Evolutionary conservation across 148 eudicot species (phyloP).

Genomic region (Hydrangea macrophylla): DNA sequence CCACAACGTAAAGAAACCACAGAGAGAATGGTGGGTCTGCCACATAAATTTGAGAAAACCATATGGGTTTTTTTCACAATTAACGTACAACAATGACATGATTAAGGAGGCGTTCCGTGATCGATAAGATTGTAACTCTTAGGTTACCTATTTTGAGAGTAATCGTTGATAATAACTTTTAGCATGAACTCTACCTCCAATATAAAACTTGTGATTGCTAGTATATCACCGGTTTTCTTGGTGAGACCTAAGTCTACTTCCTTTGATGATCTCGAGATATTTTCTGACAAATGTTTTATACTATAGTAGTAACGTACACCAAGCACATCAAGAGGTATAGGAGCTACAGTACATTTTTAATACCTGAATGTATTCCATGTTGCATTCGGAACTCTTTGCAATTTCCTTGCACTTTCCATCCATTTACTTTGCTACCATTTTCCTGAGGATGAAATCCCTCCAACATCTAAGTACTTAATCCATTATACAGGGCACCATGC

Average conservation of each 20-base stretch:
- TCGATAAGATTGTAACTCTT: too few relatives aligned
- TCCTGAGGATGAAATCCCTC: slow-evolving; percentile 24
- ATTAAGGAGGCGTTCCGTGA: background rate
- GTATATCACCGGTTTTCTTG: too few relatives aligned
- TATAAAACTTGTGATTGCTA: too few relatives aligned
- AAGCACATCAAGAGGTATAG: background rate
- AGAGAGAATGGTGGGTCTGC: background rate
- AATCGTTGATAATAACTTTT: too few relatives aligned
- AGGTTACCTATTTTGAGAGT: too few relatives aligned
- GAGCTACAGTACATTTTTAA: background rate
- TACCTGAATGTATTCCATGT: slow-evolving; percentile 64
- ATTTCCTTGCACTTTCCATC: slow-evolving; percentile 51
- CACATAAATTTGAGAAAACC: background rate
- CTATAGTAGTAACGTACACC: too few relatives aligned
- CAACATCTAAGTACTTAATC: background rate
- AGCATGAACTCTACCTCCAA: too few relatives aligned
- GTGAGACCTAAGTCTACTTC: too few relatives aligned
- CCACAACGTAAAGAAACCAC: background rate
- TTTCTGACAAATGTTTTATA: too few relatives aligned
- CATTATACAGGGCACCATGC: background rate
- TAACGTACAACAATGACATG: background rate
- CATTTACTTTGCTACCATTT: slow-evolving; percentile 24
- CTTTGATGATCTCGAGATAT: too few relatives aligned
- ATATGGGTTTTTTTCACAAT: background rate
- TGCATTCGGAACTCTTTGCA: slow-evolving; percentile 49